phyloP scores from a whole-genome alignment of 1,139 yeast species.

The Kodamaea sp. region DNA sequence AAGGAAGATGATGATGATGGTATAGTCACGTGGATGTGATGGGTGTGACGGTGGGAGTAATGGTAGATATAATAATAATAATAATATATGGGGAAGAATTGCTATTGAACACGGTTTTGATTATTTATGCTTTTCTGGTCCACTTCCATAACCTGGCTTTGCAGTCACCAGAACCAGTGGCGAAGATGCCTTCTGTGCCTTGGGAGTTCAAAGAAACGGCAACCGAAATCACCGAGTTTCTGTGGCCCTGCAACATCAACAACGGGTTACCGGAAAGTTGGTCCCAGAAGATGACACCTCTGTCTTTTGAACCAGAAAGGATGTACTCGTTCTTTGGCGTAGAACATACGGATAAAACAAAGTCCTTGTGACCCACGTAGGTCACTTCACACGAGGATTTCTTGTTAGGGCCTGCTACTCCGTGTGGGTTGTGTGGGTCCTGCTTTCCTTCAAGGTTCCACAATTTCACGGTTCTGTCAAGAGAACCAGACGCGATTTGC shows the following conservation, averaged over 20 bases:
- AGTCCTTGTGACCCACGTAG: conserved; percentile 94
- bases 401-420: conserved; percentile 25
- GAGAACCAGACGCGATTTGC: conserved; percentile 91
- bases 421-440: conserved; percentile 42
- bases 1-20: no score
- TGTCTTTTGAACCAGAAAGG: conserved; percentile 92
- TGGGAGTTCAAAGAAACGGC: conserved; percentile 81
- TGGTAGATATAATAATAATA: no score
- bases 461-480: conserved; percentile 93
- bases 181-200: conserved; percentile 77
- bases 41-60: no score
- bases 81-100: no score
- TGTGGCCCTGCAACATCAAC: conserved; percentile 95
- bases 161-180: conserved; percentile 98
- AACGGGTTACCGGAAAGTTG: conserved; percentile 89
- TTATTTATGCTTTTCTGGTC: conserved; percentile 30
- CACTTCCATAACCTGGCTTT: conserved; percentile 96
- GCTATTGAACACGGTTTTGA: no score
- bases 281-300: conserved; percentile 98
- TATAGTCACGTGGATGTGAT: no score
- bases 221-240: conserved; percentile 93
- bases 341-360: conserved; percentile 89
- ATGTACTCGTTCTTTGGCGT: conserved; percentile 94
- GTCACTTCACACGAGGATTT: conserved; percentile 84
- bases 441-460: conserved; percentile 81